phyloP scores from a whole-genome alignment of 2,329 filamentous ascomycete genomes.

The Byssochlamys sp. region DNA sequence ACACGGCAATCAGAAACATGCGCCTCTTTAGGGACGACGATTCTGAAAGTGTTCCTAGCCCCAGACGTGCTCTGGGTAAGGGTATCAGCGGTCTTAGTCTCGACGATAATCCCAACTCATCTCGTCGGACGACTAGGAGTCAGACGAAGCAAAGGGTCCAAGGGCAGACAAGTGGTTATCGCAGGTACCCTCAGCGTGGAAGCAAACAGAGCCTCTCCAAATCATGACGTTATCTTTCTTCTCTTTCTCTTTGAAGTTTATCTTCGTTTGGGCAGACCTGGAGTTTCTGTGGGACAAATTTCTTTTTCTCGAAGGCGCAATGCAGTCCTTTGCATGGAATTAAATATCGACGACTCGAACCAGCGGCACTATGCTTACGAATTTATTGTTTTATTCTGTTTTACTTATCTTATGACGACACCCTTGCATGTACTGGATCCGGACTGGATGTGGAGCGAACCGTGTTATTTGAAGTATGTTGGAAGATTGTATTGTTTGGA shows the following conservation, averaged over 20 bases:
- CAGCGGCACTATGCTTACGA: not conserved
- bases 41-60: conserved; percentile 14
- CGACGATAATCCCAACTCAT: conserved; percentile 19
- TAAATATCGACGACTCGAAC: not conserved
- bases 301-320: not conserved
- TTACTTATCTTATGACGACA: not conserved
- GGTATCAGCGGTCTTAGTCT: conserved; percentile 25
- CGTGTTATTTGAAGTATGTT: not conserved
- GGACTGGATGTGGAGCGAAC: not conserved
- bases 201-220: conserved; percentile 5
- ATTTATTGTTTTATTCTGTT: not conserved
- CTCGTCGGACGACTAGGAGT: conserved; percentile 27
- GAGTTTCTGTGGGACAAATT: not conserved
- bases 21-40: conserved; percentile 11
- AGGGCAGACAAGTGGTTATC: not conserved
- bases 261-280: not conserved
- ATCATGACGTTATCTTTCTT: not conserved
- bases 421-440: not conserved
- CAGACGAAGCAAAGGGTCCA: conserved; percentile 17
- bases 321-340: not conserved
- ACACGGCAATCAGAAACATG: conserved; percentile 26
- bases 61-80: conserved; percentile 22
- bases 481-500: not conserved
- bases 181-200: conserved; percentile 10
- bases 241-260: not conserved